A percentile compares a stretch with the other conserved stretches of the same genome.
phyloP scores from a whole-genome alignment of 2,329 filamentous ascomycete species.

The Colletotrichum plurivorum region DNA sequence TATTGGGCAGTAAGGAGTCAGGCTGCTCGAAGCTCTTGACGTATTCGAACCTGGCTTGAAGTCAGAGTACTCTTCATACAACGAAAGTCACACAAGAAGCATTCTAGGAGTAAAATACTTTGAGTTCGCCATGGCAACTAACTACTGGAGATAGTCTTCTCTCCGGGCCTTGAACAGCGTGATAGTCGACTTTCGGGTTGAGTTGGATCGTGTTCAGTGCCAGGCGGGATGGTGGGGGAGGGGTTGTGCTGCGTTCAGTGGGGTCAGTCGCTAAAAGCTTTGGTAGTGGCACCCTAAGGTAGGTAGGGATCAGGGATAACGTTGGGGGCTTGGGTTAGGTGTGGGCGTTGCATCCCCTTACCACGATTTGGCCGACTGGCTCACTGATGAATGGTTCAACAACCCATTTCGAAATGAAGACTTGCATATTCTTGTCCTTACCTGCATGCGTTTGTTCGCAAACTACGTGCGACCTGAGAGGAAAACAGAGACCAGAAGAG shows the following conservation, averaged over 20 bases:
- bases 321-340: not conserved
- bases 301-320: not conserved
- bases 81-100: not conserved
- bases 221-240: constrained; percentile 40
- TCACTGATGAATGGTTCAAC: too few relatives aligned
- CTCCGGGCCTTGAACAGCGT: too few relatives aligned
- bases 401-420: too few relatives aligned
- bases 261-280: constrained; percentile 26
- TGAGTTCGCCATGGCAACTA: constrained; percentile 66
- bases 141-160: too few relatives aligned
- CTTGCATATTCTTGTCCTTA: too few relatives aligned
- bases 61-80: not conserved
- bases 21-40: constrained; percentile 90
- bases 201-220: not conserved
- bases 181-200: not conserved
- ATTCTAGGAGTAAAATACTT: constrained; percentile 55
- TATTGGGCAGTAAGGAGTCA: constrained; percentile 86
- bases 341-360: too few relatives aligned
- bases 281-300: not conserved
- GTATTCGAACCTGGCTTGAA: constrained; percentile 80
- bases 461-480: not conserved
- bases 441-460: too few relatives aligned
- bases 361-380: too few relatives aligned
- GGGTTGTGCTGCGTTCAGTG: constrained; percentile 33
- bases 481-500: not conserved